These are phyloP conservation scores for Lipomyces kockii DNA, from an alignment of 805 yeast species.

Conservation along the genomic window DNA sequence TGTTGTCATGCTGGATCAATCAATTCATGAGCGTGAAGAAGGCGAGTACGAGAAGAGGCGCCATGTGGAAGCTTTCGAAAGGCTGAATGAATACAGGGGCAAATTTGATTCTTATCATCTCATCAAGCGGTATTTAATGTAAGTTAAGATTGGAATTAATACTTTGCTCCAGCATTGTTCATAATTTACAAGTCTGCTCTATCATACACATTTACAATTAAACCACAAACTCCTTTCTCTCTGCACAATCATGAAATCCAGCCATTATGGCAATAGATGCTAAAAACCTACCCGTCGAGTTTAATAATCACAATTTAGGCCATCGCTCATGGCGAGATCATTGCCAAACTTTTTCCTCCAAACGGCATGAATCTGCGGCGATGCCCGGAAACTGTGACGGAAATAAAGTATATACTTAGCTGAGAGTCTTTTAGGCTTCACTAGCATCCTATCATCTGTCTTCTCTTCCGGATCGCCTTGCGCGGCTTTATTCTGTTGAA, in stretches of 20 bases:
- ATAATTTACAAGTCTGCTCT: neutral
- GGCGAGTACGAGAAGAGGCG: slow-evolving; percentile 32
- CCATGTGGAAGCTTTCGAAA: slow-evolving; percentile 20
- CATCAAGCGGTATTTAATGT: slow-evolving; percentile 30
- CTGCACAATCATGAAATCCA: neutral
- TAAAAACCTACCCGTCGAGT: neutral
- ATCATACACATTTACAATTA: neutral
- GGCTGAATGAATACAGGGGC: slow-evolving; percentile 23
- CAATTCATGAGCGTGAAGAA: slow-evolving; percentile 18
- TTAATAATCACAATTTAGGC: neutral
- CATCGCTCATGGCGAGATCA: neutral
- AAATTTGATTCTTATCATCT: slow-evolving; percentile 34
- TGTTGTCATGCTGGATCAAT: slow-evolving; percentile 26
- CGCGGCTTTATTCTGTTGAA: neutral
- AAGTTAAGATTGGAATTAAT: neutral
- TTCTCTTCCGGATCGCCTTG: neutral
- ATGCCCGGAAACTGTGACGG: slow-evolving; percentile 1
- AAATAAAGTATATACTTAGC: neutral
- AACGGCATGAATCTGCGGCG: neutral
- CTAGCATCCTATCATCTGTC: neutral
- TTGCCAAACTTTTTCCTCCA: slow-evolving; percentile 2
- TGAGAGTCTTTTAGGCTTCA: neutral
- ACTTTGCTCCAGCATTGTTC: neutral
- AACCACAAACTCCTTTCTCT: neutral
- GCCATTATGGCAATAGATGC: neutral